phyloP scores from a whole-genome alignment of 2,329 filamentous ascomycete species.

The Ophiostoma australiae region DNA sequence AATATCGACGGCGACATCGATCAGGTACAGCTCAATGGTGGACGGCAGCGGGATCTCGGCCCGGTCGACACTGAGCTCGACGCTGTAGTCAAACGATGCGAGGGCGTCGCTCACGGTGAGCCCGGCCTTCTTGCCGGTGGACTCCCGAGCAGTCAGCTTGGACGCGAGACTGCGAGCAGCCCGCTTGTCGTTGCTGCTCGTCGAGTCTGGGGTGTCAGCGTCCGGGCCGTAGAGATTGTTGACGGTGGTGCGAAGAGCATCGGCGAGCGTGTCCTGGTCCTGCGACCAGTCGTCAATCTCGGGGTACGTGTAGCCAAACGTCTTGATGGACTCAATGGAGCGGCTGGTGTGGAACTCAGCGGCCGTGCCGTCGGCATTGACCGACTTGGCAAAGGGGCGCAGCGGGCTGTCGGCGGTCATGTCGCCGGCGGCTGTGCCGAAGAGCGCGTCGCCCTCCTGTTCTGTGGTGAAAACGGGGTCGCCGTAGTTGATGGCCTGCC shows the following conservation, averaged over 20 bases:
- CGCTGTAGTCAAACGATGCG: slow-evolving; percentile 34
- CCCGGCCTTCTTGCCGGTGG: background rate
- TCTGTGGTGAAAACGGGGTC: slow-evolving; percentile 34
- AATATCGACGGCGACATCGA: background rate
- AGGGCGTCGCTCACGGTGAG: background rate
- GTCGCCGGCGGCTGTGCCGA: slow-evolving; percentile 39
- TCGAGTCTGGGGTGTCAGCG: background rate
- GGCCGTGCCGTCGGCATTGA: slow-evolving; percentile 27
- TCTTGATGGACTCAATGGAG: slow-evolving; percentile 32
- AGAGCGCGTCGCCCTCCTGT: slow-evolving; percentile 34
- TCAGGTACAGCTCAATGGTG: slow-evolving; percentile 36
- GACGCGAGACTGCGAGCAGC: background rate
- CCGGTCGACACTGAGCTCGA: slow-evolving; percentile 38
- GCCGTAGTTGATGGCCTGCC: slow-evolving; percentile 40
- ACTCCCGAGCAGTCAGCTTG: too few species aligned
- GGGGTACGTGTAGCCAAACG: slow-evolving; percentile 41
- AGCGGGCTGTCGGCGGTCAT: slow-evolving; percentile 45
- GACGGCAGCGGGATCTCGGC: slow-evolving; percentile 38
- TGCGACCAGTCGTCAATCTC: slow-evolving; percentile 45
- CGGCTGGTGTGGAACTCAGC: slow-evolving; percentile 41
- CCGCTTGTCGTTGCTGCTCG: background rate
- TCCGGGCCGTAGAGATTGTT: slow-evolving; percentile 45
- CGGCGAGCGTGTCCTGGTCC: slow-evolving; percentile 52
- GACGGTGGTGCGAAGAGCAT: slow-evolving; percentile 58
- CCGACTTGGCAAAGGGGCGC: slow-evolving; percentile 38